Evolutionary conservation across 768 basidiomycete genomes (phyloP), one percentile per base, ranked within the genome.

Genomic region (Agaricus blazei): DNA sequence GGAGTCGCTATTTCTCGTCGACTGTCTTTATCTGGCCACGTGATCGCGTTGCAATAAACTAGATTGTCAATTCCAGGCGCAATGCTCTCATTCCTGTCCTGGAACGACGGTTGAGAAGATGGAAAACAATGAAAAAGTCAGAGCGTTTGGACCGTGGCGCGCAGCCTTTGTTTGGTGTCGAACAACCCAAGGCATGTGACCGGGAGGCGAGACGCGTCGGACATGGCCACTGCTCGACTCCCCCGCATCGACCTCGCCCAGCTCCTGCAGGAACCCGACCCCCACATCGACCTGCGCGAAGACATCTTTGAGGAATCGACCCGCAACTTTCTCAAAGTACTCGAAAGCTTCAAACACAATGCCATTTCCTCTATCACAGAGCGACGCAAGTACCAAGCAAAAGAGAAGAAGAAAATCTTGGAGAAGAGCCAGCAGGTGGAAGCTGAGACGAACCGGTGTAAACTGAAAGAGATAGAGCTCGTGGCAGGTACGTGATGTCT

Each of bases 381-480:
- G 51, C 76, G 85, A 47, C 79, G 87, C 45, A 78, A 80, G 37
- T 72, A 77, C 15, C 85, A 92, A 63, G 72, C 72, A 1, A 67
- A 76, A 1, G 83, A 85, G 65, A 83, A 81, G 70, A 88, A 87
- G 64, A 79, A 77, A 57, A 58, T 84, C 0, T 56, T 70, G 7
- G 92, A 93, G 48, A 83, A 81, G 65, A 80, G 71, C 8, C 77
- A 83, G 43, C 74, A 79, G 7, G 74, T 83, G 0, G 88, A 93
- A 65, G 63, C 73, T 0, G 87, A 92, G 68, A 93, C 81, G 1
- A 84, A 82, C 52, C 74, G 84, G 43, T 92, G 88, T 70, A 89
- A 92, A 61, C 65, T 88, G 50, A 79, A 76, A 62, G 93, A 94
- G 69, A 85, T 91, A 29, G 85, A 90, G 50, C 77, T 95, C 53